Base-by-base conservation (phyloP, 225 moss, liverwort and hornwort species). In the Bryoerythrophyllum caledonicum region DNA sequence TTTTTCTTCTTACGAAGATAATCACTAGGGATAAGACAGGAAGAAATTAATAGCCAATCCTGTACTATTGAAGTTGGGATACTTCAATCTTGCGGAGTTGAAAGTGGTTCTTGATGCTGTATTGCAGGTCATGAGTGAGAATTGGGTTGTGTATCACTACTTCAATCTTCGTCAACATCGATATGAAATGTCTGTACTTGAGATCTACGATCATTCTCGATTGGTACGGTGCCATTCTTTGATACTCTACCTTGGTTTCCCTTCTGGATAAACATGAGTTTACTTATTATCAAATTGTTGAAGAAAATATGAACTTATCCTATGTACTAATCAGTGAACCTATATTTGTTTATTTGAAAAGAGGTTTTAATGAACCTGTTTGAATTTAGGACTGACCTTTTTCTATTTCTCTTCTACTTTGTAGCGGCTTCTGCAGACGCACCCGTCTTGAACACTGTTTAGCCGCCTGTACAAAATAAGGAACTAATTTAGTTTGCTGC, bases 121-220 rank as follows among this genome's bases (percentile, higher is more conserved):
- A 68, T 69, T 84, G 77, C 91, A 97, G 97, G 94, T 99, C 35
- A 82, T 95, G 71, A 88, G 91, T 76, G 97, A 95, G 75, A 99
- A 99, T 79, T 99, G 97, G 97, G 86, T 99, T 73, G 93, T 99
- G 16, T 99, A 95, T 65, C 94, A 95, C 72, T 93, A 95, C 76
- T 95, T 95, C 91, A 99, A 99, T 66, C 80, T 99, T 79, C 91
- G 90, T 77, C 87, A 89, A 74, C 88, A 90, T 79, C 93, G 92
- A 64, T 89, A 92, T 78, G 97, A 99, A 82, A 95, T 95, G 97
- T 90, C 95, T 40, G 93, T 99, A 17, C 78, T 99, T 69, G 97
- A 99, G 82, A 68, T 95, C 16, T 99, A 99, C 28, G 97, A 95
- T 75, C 87, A 91, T 24, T 89, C 86, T 75, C 97, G 88, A 76